Conservation (phyloP, 2,329 filamentous ascomycete genomes). For the Fusarium foetens region DNA sequence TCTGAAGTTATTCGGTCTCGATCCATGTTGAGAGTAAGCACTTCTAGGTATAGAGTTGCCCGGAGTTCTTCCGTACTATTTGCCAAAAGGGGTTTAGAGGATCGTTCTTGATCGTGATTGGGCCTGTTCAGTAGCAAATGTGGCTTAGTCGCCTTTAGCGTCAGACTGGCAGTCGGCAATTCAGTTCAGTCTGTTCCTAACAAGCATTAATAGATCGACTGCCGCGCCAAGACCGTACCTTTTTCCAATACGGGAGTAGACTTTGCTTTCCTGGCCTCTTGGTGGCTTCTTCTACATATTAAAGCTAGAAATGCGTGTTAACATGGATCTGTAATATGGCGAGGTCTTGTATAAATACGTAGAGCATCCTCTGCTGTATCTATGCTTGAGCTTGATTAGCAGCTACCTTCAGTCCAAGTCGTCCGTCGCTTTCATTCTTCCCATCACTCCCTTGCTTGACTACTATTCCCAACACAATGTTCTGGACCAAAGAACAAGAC, state of each 20-base stretch:
- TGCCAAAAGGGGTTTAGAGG: rapidly evolving
- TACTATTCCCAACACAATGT: neutral
- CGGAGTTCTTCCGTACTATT: neutral
- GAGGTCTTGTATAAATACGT: neutral
- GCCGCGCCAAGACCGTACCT: neutral
- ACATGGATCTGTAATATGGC: neutral
- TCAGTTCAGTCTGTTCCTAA: neutral
- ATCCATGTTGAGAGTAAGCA: neutral
- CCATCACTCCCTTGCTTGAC: rapidly evolving
- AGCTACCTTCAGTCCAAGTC: neutral
- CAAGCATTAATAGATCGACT: neutral
- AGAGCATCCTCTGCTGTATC: neutral
- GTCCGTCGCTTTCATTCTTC: rapidly evolving
- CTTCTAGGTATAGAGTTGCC: rapidly evolving
- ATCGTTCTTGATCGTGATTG: rapidly evolving
- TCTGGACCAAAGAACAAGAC: rapidly evolving
- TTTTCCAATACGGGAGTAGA: neutral
- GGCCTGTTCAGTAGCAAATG: too few species aligned
- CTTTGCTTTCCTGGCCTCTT: neutral
- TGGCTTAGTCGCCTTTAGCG: rapidly evolving
- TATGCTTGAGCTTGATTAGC: neutral
- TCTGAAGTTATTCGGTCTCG: rapidly evolving
- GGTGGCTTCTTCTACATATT: too few species aligned
- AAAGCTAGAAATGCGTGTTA: too few species aligned
- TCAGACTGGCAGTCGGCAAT: neutral